Conservation (phyloP, 75 land plant species). For the Sequoiadendron giganteum region DNA sequence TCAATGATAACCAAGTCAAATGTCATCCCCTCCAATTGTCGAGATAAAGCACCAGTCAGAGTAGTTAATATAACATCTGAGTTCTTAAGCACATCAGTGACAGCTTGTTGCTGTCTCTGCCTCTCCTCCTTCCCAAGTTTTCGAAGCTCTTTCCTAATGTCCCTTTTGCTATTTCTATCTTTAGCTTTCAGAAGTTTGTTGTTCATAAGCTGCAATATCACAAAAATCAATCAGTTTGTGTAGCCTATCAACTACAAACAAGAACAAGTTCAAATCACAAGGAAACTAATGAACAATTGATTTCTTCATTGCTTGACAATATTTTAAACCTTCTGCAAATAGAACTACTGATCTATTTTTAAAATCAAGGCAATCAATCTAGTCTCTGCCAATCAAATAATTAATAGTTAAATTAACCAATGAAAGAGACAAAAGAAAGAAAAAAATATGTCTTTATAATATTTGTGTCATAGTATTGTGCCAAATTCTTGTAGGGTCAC, state of each 20-base stretch:
- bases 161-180: constrained; percentile 77
- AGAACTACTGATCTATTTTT: neutral
- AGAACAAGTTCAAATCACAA: neutral
- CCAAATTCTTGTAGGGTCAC: neutral
- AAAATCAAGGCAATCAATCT: neutral
- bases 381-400: neutral
- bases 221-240: neutral
- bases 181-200: constrained; percentile 83
- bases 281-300: neutral
- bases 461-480: neutral
- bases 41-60: constrained; percentile 83
- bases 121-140: constrained; percentile 91
- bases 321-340: neutral
- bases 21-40: constrained; percentile 55
- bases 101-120: constrained; percentile 92
- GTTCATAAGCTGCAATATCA: constrained; percentile 61
- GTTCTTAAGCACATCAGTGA: constrained; percentile 85
- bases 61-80: constrained; percentile 91
- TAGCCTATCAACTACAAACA: neutral
- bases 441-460: neutral
- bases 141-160: constrained; percentile 82
- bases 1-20: constrained; percentile 98
- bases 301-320: neutral
- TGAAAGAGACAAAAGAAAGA: neutral
- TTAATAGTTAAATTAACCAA: neutral